A percentile compares a stretch with the other conserved stretches of the same genome.
Conservation (phyloP, 139 green algal genomes). For the Chlorella sorokiniana region DNA sequence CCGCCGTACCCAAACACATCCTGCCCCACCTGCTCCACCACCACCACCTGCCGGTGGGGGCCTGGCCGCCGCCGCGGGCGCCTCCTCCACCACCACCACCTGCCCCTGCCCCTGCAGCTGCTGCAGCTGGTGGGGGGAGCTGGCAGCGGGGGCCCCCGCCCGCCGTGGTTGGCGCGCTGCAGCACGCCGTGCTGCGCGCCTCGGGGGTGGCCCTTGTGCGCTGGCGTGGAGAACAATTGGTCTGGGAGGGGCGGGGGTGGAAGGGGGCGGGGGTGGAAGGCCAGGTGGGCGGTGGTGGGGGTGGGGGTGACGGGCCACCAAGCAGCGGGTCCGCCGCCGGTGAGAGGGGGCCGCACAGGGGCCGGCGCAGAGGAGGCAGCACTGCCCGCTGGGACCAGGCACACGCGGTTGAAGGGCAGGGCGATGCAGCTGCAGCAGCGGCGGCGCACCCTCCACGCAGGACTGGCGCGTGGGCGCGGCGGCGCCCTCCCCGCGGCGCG, state of each 20-base stretch:
- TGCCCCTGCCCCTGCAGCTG: background rate
- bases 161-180: background rate
- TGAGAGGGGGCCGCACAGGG: too few species aligned
- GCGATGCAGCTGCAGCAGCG: background rate
- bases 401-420: background rate
- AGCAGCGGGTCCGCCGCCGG: too few species aligned
- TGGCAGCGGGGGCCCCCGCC: too few species aligned
- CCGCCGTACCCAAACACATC: background rate
- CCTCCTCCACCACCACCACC: background rate
- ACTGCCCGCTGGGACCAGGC: too few species aligned
- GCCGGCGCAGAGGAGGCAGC: too few species aligned
- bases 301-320: too few species aligned
- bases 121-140: background rate
- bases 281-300: too few species aligned
- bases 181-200: background rate
- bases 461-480: constrained; percentile 27
- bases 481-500: constrained; percentile 30
- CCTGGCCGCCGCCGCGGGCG: too few species aligned
- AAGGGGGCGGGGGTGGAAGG: background rate
- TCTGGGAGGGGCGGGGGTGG: background rate
- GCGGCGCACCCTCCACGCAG: background rate
- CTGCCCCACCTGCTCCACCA: too few species aligned
- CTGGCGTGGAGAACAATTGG: background rate
- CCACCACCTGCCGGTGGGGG: too few species aligned
- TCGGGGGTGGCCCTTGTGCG: constrained; percentile 11